Conservation (phyloP, 2,329 filamentous ascomycete species). For the Aspergillus pseudoglaucus region DNA sequence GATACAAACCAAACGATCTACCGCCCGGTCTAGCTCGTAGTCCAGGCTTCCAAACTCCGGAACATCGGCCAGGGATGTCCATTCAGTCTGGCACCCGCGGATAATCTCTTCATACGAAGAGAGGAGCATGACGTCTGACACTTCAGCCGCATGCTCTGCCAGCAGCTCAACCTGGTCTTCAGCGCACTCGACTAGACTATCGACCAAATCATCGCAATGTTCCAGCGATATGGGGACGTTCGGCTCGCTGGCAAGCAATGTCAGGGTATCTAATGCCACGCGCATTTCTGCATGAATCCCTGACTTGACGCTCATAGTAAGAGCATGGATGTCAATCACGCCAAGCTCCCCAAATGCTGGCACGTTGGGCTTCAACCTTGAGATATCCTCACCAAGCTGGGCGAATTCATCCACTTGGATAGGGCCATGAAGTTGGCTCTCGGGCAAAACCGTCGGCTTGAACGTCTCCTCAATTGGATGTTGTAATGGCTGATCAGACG, state of each 20-base stretch:
- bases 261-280: conserved; percentile 77
- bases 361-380: conserved; percentile 64
- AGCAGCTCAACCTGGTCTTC: conserved; percentile 80
- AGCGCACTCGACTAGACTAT: conserved; percentile 81
- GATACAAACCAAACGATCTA: conserved; percentile 81
- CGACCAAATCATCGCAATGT: conserved; percentile 79
- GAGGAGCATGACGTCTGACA: conserved; percentile 79
- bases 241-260: conserved; percentile 60
- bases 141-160: conserved; percentile 75
- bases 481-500: conserved; percentile 27
- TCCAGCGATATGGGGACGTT: conserved; percentile 61
- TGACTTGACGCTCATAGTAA: conserved; percentile 83
- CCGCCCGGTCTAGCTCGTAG: conserved; percentile 78
- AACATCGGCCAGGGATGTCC: conserved; percentile 63
- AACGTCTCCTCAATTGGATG: conserved; percentile 40
- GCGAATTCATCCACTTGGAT: conserved; percentile 61
- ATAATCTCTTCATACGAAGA: conserved; percentile 82
- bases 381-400: conserved; percentile 60
- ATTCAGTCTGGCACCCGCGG: conserved; percentile 69
- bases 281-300: conserved; percentile 87
- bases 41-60: conserved; percentile 67
- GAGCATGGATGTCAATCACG: conserved; percentile 79
- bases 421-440: conserved; percentile 61
- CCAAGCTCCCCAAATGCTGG: conserved; percentile 73
- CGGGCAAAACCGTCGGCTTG: conserved; percentile 41